Evolutionary conservation across 139 green algal genomes (phyloP), one percentile per base, ranked within the genome.

Genomic region (Haematococcus lacustris): DNA sequence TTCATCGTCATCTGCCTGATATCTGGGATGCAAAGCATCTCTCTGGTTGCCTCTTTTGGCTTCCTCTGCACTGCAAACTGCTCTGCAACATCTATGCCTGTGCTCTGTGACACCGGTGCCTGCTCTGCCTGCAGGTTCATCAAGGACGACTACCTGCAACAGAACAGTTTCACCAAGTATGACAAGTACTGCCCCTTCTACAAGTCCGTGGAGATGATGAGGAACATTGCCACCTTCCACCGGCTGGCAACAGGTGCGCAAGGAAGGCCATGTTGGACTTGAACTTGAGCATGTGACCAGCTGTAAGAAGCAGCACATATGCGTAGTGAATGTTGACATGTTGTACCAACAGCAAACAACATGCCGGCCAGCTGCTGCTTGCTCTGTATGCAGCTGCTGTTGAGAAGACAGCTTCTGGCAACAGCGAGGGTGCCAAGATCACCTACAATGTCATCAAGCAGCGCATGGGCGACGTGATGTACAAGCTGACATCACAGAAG

Each of bases 111-210:
- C n/a, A n/a, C n/a, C n/a, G n/a, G n/a, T n/a, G n/a, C n/a, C n/a
- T n/a, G n/a, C n/a, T n/a, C n/a, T 96, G 3, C 38, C 0, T 43
- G 7, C 78, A 88, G 84, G 66, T 93, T 96, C 68, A 90, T 99
- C 78, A 98, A 98, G 83, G 95, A 99, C 43, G 95, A 99, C 88
- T 99, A 95, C 87, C 81, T 99, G 72, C 93, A 98, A 82, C 95
- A 99, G 79, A 99, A 99, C 86, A 92, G 87, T 32, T 99, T 97
- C 90, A 98, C 94, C 40, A 88, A 87, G 78, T 91, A 86, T 74
- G 91, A 97, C 84, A 93, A 94, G 82, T 94, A 90, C 82, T 95
- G 90, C 75, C 87, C 86, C 47, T 99, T 99, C 88, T 99, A 98
- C 91, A 99, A 99, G 87, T 90, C 80, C 9, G 88, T 93, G 51